phyloP scores from a whole-genome alignment of 306 rosid genomes.

The Dicorynia guianensis region DNA sequence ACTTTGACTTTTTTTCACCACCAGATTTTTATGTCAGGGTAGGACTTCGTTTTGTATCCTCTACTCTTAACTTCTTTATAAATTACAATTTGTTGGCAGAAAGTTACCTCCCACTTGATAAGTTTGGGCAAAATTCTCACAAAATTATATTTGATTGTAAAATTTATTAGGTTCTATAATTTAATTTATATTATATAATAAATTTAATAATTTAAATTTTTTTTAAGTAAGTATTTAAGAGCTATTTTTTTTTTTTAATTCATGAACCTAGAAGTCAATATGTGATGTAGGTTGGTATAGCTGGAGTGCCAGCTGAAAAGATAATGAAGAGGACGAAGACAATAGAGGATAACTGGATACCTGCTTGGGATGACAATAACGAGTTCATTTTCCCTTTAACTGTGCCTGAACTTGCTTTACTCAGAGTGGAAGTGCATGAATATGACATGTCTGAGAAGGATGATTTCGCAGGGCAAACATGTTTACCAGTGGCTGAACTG shows the following conservation, averaged over 20 bases:
- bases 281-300: constrained; percentile 68
- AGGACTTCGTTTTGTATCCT: constrained; percentile 12
- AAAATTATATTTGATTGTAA: no score
- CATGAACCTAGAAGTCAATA: constrained; percentile 26
- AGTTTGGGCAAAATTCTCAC: no score
- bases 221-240: no score
- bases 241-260: no score
- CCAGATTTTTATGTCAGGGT: constrained; percentile 80
- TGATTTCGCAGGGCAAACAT: constrained; percentile 80
- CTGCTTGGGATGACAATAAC: constrained; percentile 59
- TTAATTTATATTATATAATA: no score
- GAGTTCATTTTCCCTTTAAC: constrained; percentile 70
- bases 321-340: constrained; percentile 67
- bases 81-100: not conserved
- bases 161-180: no score
- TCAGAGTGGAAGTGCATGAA: constrained; percentile 69
- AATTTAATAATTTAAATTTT: no score
- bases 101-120: no score
- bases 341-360: constrained; percentile 69
- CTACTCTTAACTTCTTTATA: not conserved
- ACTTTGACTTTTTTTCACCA: constrained; percentile 72
- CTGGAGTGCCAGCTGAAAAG: constrained; percentile 70
- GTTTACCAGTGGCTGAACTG: constrained; percentile 68
- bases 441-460: constrained; percentile 67
- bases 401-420: constrained; percentile 75